Base-by-base conservation (phyloP, 345 rosid genomes). In the Leavenworthia alabamica region DNA sequence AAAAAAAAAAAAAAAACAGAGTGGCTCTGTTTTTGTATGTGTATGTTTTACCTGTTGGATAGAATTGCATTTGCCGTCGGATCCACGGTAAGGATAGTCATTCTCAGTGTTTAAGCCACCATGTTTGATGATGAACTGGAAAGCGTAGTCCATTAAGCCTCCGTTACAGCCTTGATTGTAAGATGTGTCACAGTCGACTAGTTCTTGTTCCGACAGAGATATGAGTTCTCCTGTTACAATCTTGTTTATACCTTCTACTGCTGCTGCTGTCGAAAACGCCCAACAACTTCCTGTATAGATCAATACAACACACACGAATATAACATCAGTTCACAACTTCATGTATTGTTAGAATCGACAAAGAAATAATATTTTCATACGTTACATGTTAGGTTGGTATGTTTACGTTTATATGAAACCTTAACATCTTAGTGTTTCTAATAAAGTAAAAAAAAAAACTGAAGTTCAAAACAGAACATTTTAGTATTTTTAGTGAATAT, bases 71-170 rank as follows among this genome's bases (percentile, higher is more conserved):
- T 12, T 60, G 8, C 78, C 66, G 9, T 82, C 81, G 49, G 70
- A 51, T 13, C 74, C 97, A 40, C 31, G 59, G 78, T 93, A 93
- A 52, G 97, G 94, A 59, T 93, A 93, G 60, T 85, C 88, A 32
- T 70, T 46, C 17, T 89, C 97, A 0, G 94, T 64, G 72, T 83
- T 89, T 4, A 93, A 76, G 11, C 99, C 99, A 16, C 99, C 97
- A 11, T 85, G 85, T 41, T 85, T 68, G 6, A 83, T 82, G 23
- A 93, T 93, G 83, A 86, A 93, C 50, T 86, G 84, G 73, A 89
- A 93, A 27, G 90, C 99, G 27, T 93, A 86, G 72, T 93, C 99
- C 99, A 93, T 93, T 6, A 93, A 81, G 65, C 99, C 99, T 2
- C 99, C 97, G 23, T 85, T 79, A 63, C 99, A 93, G 0, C 99